Base-by-base conservation (phyloP, 805 yeast species). In the Priceomyces medius region DNA sequence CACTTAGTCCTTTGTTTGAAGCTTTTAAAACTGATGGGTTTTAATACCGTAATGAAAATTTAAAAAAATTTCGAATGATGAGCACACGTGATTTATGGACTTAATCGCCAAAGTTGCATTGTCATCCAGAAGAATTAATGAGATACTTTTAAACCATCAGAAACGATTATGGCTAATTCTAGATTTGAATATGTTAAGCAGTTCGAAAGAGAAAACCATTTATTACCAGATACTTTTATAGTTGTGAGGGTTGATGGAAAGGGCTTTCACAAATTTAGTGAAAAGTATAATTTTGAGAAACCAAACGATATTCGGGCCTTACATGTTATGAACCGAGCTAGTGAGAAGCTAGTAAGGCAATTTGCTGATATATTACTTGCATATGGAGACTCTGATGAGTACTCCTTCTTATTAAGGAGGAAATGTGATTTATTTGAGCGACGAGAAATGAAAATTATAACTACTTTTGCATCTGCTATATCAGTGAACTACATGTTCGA, bases 351-450 rank as follows among this genome's bases (percentile, higher is more conserved):
- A 8, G 75, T 86, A 68, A 61, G 73, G 23, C 71, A 76, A 28
- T 77, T 88, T 31, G 78, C 85, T 7, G 98, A 93, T 47, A 74
- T 88, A 0, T 54, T 82, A 7, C 48, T 90, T 59, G 96, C 96
- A 0, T 93, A 85, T 58, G 99, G 99, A 0, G 98, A 93, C 54
- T 84, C 95, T 28, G 99, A 93, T 61, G 99, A 93, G 65, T 93
- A 85, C 58, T 83, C 91, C 10, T 91, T 91, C 60, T 76, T 91
- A 4, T 63, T 93, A 39, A 68, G 80, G 24, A 77, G 74, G 33
- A 70, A 70, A 23, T 80, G 93, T n/a, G 65, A 64, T 1, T 59
- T 91, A 45, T 91, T 84, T 55, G 96, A 90, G 49, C 70, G 98
- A 53, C 66, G 99, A 45, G 90, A 85, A 46, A 74, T 80, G 61